A percentile compares a stretch with the other conserved stretches of the same genome.
Evolutionary conservation across 768 basidiomycete genomes (phyloP).

Genomic region (Russula abietina): DNA sequence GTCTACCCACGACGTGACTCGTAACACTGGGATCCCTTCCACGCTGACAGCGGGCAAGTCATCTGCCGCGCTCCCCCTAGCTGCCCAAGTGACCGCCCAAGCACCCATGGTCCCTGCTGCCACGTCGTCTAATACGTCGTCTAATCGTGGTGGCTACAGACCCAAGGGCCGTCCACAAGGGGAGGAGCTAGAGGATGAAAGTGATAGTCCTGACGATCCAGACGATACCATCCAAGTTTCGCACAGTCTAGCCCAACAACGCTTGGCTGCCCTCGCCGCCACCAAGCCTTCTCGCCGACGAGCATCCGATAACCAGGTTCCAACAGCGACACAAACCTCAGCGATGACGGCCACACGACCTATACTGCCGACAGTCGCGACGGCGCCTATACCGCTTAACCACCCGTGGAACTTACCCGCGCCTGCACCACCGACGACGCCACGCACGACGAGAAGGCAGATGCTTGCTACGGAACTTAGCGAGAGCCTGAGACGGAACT

Average conservation of each 20-base stretch:
- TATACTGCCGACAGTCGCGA: constrained; percentile 33
- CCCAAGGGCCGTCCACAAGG: constrained; percentile 61
- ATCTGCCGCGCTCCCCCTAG: constrained; percentile 52
- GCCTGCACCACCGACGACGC: constrained; percentile 62
- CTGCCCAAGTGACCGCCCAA: constrained; percentile 42
- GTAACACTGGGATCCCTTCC: constrained; percentile 26
- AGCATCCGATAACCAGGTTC: constrained; percentile 31
- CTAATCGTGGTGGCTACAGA: constrained; percentile 41
- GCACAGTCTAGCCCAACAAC: constrained; percentile 63
- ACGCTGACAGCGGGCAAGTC: constrained; percentile 48
- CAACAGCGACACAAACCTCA: constrained; percentile 12
- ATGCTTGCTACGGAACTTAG: constrained; percentile 85
- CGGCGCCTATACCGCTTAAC: constrained; percentile 53
- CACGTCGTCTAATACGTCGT: constrained; percentile 1
- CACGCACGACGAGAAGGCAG: constrained; percentile 74
- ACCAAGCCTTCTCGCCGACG: constrained; percentile 38
- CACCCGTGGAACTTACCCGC: constrained; percentile 71
- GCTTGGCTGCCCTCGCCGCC: constrained; percentile 46
- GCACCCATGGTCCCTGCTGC: constrained; percentile 18
- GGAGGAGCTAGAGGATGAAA: constrained; percentile 61
- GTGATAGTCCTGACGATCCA: constrained; percentile 46
- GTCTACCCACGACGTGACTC: constrained; percentile 46
- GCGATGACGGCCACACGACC: constrained; percentile 21
- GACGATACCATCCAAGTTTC: constrained; percentile 53
- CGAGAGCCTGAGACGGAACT: constrained; percentile 73